Evolutionary conservation across 768 basidiomycete species (phyloP).

Genomic region (Neoboletus subvelutipes): DNA sequence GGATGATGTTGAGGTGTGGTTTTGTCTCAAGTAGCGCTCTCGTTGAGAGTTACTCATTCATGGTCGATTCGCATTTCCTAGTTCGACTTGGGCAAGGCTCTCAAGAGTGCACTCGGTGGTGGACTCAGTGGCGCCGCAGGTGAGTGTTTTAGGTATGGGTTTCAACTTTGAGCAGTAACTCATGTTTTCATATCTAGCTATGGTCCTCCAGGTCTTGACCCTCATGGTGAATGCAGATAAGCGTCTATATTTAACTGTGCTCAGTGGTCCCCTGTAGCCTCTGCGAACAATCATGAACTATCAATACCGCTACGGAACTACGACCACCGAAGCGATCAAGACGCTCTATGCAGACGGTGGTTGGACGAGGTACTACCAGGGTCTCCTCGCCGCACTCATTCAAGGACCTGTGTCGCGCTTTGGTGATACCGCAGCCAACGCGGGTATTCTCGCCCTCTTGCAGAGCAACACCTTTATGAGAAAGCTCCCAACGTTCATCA

Average conservation of each 20-base stretch:
- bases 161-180: not conserved
- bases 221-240: conserved; percentile 55
- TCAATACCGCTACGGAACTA: conserved; percentile 87
- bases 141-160: conserved; percentile 24
- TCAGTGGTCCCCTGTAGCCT: conserved; percentile 46
- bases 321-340: conserved; percentile 58
- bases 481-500: conserved; percentile 57
- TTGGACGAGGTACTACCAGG: conserved; percentile 83
- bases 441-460: conserved; percentile 84
- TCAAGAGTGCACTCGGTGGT: conserved; percentile 85
- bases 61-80: conserved; percentile 35
- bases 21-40: conserved; percentile 20
- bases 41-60: conserved; percentile 45
- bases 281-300: conserved; percentile 99
- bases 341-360: conserved; percentile 81
- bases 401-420: conserved; percentile 86
- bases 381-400: conserved; percentile 79
- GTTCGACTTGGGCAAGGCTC: conserved; percentile 78
- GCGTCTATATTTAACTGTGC: not conserved
- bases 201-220: conserved; percentile 90
- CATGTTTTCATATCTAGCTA: conserved; percentile 49
- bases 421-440: conserved; percentile 95
- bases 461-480: conserved; percentile 72
- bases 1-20: conserved; percentile 62
- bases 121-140: conserved; percentile 88